Base-by-base conservation (phyloP, 331 rosid genomes). In the Erythrophleum ivorense region DNA sequence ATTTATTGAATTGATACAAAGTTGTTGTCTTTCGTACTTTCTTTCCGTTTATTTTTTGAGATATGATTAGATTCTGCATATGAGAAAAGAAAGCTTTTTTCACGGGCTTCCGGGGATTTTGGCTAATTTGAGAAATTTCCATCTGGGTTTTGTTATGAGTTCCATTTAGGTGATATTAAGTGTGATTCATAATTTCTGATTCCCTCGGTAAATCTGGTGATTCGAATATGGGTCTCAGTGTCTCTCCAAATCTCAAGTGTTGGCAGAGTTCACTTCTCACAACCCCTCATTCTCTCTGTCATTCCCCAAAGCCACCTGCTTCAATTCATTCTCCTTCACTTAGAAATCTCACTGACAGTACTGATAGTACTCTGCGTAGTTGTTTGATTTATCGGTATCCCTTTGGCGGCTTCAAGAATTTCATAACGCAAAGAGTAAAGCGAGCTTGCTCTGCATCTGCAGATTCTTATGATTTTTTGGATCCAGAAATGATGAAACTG, bases 191-290 rank as follows among this genome's bases (percentile, higher is more conserved):
- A n/a, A n/a, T n/a, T n/a, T 57, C 45, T 81, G 80, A 50, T 73
- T 71, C 8, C 50, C 24, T 83, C 38, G 54, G 16, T 49, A 18
- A 49, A 49, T 16, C 19, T 33, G 84, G 70, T 36, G 24, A 80
- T 19, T 31, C 24, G 40, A 75, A 64, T 12, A 91, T 91, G 97
- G 87, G 50, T 4, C 81, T 84, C 60, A 69, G 87, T 65, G 62
- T 87, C 48, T 80, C 80, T 53, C 77, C 83, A 18, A 69, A 85
- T 74, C 70, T 76, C 36, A 85, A 77, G 67, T 80, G 57, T 77
- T 85, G 85, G 85, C 86, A 80, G 43, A 63, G 10, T 33, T 63
- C 70, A 34, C 70, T 63, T 9, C 65, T 85, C 14, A 62, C 54
- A 5, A 77, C 68, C 55, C 77, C 80, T 46, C 69, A 52, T 14